phyloP scores from a whole-genome alignment of 306 rosid species.

The Canavalia gladiata region DNA sequence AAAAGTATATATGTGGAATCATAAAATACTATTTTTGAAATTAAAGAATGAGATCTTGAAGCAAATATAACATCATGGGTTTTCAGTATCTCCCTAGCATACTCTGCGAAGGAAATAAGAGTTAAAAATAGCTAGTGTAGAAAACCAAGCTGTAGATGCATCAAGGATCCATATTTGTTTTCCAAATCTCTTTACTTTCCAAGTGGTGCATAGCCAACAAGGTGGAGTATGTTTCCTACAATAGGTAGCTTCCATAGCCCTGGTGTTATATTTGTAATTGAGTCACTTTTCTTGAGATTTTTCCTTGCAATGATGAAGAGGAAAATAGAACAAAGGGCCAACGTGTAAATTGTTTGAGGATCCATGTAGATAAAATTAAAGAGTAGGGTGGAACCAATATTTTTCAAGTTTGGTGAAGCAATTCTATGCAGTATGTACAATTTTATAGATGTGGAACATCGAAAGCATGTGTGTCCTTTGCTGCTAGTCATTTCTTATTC shows the following conservation, averaged over 20 bases:
- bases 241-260: slow-evolving; percentile 43
- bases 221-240: no score
- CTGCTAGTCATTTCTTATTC: background rate
- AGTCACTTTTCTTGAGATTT: slow-evolving; percentile 3
- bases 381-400: background rate
- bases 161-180: no score
- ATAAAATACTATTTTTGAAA: no score
- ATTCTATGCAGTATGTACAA: background rate
- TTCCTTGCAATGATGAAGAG: slow-evolving; percentile 15
- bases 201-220: no score
- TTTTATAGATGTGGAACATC: background rate
- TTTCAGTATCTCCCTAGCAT: no score
- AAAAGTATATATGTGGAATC: no score
- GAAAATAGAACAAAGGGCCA: slow-evolving; percentile 1
- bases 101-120: no score
- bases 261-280: slow-evolving; percentile 29
- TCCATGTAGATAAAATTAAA: slow-evolving; percentile 14
- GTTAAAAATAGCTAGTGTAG: no score
- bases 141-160: no score
- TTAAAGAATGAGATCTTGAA: no score
- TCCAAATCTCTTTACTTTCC: no score
- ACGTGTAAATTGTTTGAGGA: slow-evolving; percentile 3
- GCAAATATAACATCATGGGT: no score
- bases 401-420: background rate
- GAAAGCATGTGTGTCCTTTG: background rate